phyloP scores from a whole-genome alignment of 2,329 filamentous ascomycete genomes.

The Pseudogymnoascus sp. region DNA sequence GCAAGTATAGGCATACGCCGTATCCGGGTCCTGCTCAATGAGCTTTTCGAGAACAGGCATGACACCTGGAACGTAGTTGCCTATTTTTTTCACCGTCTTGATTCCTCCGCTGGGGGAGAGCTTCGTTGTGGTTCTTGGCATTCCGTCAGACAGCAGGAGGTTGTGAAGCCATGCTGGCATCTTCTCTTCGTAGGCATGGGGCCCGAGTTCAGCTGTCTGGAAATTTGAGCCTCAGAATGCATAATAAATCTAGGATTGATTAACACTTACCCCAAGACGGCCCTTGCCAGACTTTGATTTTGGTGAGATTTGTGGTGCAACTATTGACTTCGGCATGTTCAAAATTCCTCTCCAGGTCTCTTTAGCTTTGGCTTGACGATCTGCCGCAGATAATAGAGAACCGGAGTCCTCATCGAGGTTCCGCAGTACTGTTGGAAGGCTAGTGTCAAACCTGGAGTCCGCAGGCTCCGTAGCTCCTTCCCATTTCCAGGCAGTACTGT shows the following conservation, averaged over 20 bases:
- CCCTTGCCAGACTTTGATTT: conserved; percentile 15
- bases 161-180: conserved; percentile 65
- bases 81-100: conserved; percentile 34
- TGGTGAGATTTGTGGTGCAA: not conserved
- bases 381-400: conserved; percentile 10
- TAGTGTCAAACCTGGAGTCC: conserved; percentile 18
- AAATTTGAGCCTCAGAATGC: conserved; percentile 16
- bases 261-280: conserved; percentile 29
- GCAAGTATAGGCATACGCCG: conserved; percentile 71
- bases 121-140: conserved; percentile 46
- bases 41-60: conserved; percentile 56
- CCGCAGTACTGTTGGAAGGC: conserved; percentile 20
- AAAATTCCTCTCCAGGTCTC: conserved; percentile 27
- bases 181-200: conserved; percentile 62
- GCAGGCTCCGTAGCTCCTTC: conserved; percentile 7
- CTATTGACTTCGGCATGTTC: conserved; percentile 24
- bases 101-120: conserved; percentile 37
- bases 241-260: not conserved
- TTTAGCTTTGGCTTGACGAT: conserved; percentile 20
- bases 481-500: conserved; percentile 5
- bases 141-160: conserved; percentile 53
- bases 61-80: conserved; percentile 45
- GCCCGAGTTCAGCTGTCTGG: conserved; percentile 56
- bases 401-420: conserved; percentile 18
- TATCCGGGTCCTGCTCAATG: conserved; percentile 55